These are phyloP conservation scores for Oryza australiensis DNA, from an alignment of 176 grass and related monocot species.

Conservation along the genomic window DNA sequence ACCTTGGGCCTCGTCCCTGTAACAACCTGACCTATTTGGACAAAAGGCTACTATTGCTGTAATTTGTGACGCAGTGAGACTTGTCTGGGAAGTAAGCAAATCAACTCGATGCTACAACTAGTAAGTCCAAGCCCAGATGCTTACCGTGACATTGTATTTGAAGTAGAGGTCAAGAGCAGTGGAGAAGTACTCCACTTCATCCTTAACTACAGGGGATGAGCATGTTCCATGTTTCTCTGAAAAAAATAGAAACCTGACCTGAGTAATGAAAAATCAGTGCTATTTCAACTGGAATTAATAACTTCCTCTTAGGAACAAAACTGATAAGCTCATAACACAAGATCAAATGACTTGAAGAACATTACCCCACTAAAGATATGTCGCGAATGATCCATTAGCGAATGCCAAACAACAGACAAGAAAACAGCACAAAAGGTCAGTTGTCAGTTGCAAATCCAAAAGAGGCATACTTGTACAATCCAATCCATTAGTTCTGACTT, in stretches of 20 bases:
- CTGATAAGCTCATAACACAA: not conserved
- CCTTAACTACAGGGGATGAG: conserved; percentile 46
- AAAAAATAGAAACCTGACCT: not conserved
- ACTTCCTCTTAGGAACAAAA: not conserved
- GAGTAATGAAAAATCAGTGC: not conserved
- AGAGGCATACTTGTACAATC: not conserved
- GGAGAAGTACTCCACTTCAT: conserved; percentile 48
- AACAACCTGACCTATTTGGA: not conserved
- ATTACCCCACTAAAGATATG: conserved; percentile 53
- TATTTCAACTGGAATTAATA: not conserved
- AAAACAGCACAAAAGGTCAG: conserved; percentile 26
- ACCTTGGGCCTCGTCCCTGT: not conserved
- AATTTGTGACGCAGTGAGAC: not conserved
- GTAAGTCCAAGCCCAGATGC: not conserved
- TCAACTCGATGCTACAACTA: not conserved
- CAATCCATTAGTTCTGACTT: conserved; percentile 2
- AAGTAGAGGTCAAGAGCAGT: conserved; percentile 47
- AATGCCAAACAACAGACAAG: not conserved
- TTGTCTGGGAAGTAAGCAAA: conserved; percentile 26
- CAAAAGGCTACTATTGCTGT: not conserved
- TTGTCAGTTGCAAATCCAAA: not conserved
- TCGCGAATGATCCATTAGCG: not conserved
- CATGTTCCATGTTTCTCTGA: conserved; percentile 63
- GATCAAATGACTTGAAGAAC: not conserved
- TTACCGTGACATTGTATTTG: conserved; percentile 53